Conservation (phyloP, 2,329 filamentous ascomycete species). For the Thermothelomyces thermophilus region DNA sequence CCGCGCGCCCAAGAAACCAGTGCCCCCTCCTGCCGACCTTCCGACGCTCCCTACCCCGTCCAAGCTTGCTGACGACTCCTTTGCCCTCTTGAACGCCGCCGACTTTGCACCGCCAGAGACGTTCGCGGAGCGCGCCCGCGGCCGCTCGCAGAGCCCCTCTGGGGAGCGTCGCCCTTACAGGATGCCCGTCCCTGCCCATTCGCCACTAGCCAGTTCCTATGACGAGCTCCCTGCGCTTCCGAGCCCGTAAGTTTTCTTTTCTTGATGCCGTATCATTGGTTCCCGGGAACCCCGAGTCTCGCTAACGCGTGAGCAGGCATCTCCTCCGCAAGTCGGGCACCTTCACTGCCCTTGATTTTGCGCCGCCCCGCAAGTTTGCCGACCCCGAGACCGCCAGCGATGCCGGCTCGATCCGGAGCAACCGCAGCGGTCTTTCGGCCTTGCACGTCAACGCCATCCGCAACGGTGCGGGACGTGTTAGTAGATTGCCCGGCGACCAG, state of each 20-base stretch:
- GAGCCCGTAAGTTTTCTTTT: slow-evolving; percentile 87
- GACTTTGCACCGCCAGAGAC: slow-evolving; percentile 80
- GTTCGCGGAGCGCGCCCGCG: slow-evolving; percentile 61
- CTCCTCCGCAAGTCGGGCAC: slow-evolving; percentile 68
- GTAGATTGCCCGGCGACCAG: slow-evolving; percentile 71
- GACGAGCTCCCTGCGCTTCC: slow-evolving; percentile 81
- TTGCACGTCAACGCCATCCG: slow-evolving; percentile 66
- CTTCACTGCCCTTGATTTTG: slow-evolving; percentile 75
- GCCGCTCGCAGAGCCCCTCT: slow-evolving; percentile 58
- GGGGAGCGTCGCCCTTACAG: slow-evolving; percentile 66
- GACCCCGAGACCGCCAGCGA: slow-evolving; percentile 55
- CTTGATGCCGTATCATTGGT: neutral
- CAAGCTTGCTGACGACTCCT: slow-evolving; percentile 74
- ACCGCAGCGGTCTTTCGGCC: slow-evolving; percentile 70
- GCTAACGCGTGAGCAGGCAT: slow-evolving; percentile 44
- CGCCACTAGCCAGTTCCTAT: slow-evolving; percentile 75
- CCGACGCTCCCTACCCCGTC: slow-evolving; percentile 76
- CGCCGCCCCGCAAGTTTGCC: slow-evolving; percentile 68
- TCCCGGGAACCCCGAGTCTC: neutral
- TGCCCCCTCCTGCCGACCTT: slow-evolving; percentile 67
- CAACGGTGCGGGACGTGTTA: slow-evolving; percentile 77
- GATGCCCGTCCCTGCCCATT: slow-evolving; percentile 63
- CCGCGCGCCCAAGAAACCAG: slow-evolving; percentile 40
- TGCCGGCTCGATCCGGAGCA: slow-evolving; percentile 62
- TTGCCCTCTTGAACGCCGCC: slow-evolving; percentile 59